Evolutionary conservation across 345 rosid genomes (phyloP).

Genomic region (Sisymbrium altissimum): DNA sequence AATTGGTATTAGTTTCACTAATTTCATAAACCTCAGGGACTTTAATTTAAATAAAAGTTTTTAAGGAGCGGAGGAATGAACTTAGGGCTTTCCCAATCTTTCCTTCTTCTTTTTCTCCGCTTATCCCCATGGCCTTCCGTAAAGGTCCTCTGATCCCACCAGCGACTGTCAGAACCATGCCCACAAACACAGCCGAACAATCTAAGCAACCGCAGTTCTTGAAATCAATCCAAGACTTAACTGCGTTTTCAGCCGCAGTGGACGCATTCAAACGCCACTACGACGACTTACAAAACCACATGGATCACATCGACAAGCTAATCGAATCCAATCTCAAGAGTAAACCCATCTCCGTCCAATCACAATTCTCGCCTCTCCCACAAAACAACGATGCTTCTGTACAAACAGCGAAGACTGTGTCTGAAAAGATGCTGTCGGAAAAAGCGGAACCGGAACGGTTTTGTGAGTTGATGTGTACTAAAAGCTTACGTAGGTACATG

Average conservation of each 20-base stretch:
- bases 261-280: conserved; percentile 41
- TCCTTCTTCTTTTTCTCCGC: conserved; percentile 5
- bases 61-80: too few species aligned
- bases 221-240: conserved; percentile 40
- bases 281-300: conserved; percentile 52
- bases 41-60: too few species aligned
- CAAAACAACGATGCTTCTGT: background rate
- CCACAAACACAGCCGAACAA: background rate
- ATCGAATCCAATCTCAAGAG: conserved; percentile 41
- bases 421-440: background rate
- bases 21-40: too few species aligned
- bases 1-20: too few species aligned
- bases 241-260: conserved; percentile 39
- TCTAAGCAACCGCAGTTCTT: conserved; percentile 32
- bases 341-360: background rate
- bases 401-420: background rate
- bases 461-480: conserved; percentile 48
- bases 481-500: conserved; percentile 53
- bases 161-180: too few species aligned
- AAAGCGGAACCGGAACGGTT: conserved; percentile 25
- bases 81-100: too few species aligned
- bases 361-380: background rate
- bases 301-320: conserved; percentile 41
- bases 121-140: background rate
- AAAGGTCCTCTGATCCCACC: background rate